Evolutionary conservation across 305 asterid species (phyloP).

Genomic region (Petunia hybrid): DNA sequence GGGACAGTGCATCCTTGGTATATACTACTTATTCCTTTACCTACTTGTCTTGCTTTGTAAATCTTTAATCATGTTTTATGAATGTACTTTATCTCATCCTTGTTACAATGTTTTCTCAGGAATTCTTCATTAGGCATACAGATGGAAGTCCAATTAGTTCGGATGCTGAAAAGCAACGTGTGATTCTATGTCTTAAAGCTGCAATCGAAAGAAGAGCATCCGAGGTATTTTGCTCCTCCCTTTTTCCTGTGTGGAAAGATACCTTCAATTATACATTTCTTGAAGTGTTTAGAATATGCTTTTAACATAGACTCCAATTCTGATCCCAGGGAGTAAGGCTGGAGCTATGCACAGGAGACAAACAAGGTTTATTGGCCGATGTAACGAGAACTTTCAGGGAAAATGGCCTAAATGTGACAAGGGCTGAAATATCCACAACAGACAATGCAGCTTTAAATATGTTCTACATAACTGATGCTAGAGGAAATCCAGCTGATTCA

Average conservation of each 20-base stretch:
- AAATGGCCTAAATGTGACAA: constrained; percentile 77
- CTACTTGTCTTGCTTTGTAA: not conserved
- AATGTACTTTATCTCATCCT: not conserved
- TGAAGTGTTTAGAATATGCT: not conserved
- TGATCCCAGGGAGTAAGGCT: constrained; percentile 71
- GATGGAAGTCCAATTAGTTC: constrained; percentile 90
- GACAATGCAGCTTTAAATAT: constrained; percentile 52
- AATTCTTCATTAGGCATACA: constrained; percentile 83
- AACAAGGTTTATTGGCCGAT: constrained; percentile 74
- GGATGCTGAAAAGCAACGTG: constrained; percentile 92
- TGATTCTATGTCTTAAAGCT: constrained; percentile 81
- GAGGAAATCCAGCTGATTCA: constrained; percentile 59
- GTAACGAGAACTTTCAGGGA: constrained; percentile 94
- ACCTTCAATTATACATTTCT: not conserved
- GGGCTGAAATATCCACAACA: constrained; percentile 83
- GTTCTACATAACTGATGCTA: constrained; percentile 69
- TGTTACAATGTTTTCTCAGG: constrained; percentile 49
- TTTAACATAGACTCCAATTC: not conserved
- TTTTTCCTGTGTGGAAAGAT: not conserved
- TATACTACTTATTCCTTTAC: not conserved
- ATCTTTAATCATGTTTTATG: not conserved
- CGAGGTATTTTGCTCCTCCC: constrained; percentile 53
- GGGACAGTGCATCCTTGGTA: constrained; percentile 71
- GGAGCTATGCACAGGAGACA: constrained; percentile 70
- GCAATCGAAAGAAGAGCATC: constrained; percentile 89